Percentiles rank a stretch among this genome's conserved stretches.
phyloP scores from a whole-genome alignment of 2,329 filamentous ascomycete genomes.

The Colletotrichum chlorophyti region DNA sequence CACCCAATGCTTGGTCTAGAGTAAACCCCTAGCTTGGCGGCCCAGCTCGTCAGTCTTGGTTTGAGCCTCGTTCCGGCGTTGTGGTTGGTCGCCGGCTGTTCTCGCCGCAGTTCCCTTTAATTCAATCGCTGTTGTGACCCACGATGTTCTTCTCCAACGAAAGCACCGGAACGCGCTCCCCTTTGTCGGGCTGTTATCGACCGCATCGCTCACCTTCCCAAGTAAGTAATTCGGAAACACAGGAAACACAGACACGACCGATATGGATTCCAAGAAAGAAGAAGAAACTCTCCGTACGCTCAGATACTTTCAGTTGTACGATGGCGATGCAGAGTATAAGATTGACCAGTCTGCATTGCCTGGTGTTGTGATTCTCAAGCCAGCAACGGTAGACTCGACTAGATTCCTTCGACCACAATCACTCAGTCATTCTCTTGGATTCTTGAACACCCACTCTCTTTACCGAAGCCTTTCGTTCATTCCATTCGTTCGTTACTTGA shows the following conservation, averaged over 20 bases:
- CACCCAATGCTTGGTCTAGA: neutral
- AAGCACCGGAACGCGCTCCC: neutral
- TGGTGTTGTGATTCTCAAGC: neutral
- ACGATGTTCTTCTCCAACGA: neutral
- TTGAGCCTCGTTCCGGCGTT: constrained; percentile 2
- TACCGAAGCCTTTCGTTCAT: neutral
- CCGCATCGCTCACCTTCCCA: neutral
- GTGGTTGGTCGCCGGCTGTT: constrained; percentile 17
- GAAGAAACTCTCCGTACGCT: neutral
- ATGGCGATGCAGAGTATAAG: neutral
- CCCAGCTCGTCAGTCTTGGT: neutral
- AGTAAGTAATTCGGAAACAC: neutral
- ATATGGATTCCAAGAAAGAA: neutral
- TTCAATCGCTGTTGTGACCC: constrained; percentile 17
- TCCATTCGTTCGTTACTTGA: neutral
- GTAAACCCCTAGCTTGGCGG: neutral
- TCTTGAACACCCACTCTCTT: neutral
- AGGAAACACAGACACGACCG: neutral
- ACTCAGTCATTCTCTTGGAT: constrained; percentile 9
- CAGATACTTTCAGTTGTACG: neutral
- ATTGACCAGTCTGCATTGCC: neutral
- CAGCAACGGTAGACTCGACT: neutral
- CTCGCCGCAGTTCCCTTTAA: constrained; percentile 13
- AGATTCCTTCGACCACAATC: neutral
- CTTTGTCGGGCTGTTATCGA: neutral